Evolutionary conservation across 495 filamentous ascomycete genomes (phyloP).

Genomic region (Geopyxis carbonaria): DNA sequence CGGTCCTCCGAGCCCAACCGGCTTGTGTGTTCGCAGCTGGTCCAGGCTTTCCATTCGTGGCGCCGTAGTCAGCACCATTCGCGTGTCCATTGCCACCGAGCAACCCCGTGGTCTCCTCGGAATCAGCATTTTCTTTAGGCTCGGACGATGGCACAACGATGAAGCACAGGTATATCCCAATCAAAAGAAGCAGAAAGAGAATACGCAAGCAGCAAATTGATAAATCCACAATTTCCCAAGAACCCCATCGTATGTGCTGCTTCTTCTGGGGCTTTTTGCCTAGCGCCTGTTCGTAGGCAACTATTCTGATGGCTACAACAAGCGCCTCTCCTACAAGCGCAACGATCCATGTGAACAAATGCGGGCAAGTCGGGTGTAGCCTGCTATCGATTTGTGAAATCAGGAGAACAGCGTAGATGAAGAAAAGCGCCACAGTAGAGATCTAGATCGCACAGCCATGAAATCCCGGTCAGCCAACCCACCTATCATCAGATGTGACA

Average conservation of each 20-base stretch:
- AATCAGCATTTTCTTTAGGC: slow-evolving; percentile 20
- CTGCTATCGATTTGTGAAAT: slow-evolving; percentile 38
- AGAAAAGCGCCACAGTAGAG: slow-evolving; percentile 33
- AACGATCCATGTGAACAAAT: slow-evolving; percentile 25
- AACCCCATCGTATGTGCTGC: slow-evolving; percentile 31
- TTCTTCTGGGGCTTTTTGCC: slow-evolving; percentile 30
- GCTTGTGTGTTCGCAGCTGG: slow-evolving; percentile 27
- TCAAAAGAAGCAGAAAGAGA: slow-evolving; percentile 39
- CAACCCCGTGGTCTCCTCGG: slow-evolving; percentile 39
- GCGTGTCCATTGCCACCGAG: slow-evolving; percentile 22
- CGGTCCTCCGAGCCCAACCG: slow-evolving; percentile 51
- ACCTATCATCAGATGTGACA: slow-evolving; percentile 52
- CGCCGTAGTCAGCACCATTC: slow-evolving; percentile 15
- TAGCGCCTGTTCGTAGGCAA: slow-evolving; percentile 26
- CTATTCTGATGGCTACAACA: slow-evolving; percentile 26
- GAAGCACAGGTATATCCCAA: slow-evolving; percentile 43
- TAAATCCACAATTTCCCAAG: slow-evolving; percentile 51
- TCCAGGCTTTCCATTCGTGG: slow-evolving; percentile 25
- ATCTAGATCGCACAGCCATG: slow-evolving; percentile 13
- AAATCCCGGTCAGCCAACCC: slow-evolving; percentile 3
- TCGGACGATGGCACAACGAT: slow-evolving; percentile 24
- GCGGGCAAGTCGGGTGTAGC: slow-evolving; percentile 30
- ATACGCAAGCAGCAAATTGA: slow-evolving; percentile 42
- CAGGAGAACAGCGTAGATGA: slow-evolving; percentile 49
- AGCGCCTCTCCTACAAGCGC: slow-evolving; percentile 18